A percentile compares a stretch with the other conserved stretches of the same genome.
Evolutionary conservation across 1,284 basidiomycete species (phyloP).

Genomic region (Laetiporus sulphureus): DNA sequence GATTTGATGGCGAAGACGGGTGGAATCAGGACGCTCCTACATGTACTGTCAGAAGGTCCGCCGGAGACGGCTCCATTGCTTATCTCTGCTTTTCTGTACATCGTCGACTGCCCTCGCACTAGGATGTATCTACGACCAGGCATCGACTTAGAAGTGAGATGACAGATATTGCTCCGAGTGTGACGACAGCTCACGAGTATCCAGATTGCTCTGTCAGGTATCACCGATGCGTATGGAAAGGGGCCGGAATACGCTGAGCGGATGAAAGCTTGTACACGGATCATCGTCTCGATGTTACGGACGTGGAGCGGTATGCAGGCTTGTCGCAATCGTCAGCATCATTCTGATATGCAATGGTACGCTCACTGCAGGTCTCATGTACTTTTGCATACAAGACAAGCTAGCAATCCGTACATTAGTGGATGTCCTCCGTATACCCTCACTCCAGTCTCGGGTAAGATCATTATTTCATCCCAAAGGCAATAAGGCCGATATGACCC

Average conservation of each 20-base stretch:
- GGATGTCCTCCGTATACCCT: constrained; percentile 83
- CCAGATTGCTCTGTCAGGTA: constrained; percentile 78
- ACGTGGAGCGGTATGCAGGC: constrained; percentile 86
- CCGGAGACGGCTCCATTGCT: constrained; percentile 80
- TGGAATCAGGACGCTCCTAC: constrained; percentile 83
- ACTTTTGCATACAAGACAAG: constrained; percentile 89
- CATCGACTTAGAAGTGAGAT: constrained; percentile 85
- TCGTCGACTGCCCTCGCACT: constrained; percentile 83
- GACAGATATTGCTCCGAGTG: constrained; percentile 5
- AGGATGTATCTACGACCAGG: constrained; percentile 78
- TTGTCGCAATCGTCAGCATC: neutral
- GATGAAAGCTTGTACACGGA: constrained; percentile 70
- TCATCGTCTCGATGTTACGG: constrained; percentile 80
- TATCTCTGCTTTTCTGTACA: constrained; percentile 78
- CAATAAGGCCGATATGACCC: constrained; percentile 5
- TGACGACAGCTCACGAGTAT: constrained; percentile 1
- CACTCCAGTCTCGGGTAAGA: constrained; percentile 76
- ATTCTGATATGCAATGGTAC: neutral
- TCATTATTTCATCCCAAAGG: neutral
- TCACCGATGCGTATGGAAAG: constrained; percentile 90
- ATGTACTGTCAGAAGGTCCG: constrained; percentile 85
- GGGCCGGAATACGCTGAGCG: constrained; percentile 70
- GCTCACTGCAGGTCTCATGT: constrained; percentile 71
- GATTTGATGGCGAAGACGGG: constrained; percentile 78
- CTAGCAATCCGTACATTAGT: constrained; percentile 82